Percentiles rank a stretch among this genome's conserved stretches.
phyloP scores from a whole-genome alignment of 352 stramenopile genomes.

The Phytophthora idaei region DNA sequence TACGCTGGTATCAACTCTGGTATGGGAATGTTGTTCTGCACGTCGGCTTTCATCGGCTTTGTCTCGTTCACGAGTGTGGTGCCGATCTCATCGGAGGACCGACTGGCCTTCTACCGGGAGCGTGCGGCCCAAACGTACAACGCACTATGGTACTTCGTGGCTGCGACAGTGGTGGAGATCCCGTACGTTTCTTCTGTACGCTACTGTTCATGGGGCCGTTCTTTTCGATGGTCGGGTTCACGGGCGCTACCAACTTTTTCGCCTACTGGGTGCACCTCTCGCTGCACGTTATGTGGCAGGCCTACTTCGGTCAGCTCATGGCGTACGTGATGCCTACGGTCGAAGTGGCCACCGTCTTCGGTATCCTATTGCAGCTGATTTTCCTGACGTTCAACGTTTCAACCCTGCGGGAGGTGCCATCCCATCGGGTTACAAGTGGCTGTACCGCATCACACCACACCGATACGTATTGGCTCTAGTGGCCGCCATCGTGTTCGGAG shows the following conservation, averaged over 20 bases:
- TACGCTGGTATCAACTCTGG: constrained; percentile 37
- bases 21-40: constrained; percentile 69
- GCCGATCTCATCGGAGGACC: constrained; percentile 68
- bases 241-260: constrained; percentile 18
- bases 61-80: constrained; percentile 71
- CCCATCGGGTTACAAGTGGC: constrained; percentile 21
- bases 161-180: constrained; percentile 23
- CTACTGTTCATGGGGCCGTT: constrained; percentile 24
- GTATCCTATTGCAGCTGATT: constrained; percentile 24
- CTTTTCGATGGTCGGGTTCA: constrained; percentile 32
- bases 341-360: constrained; percentile 52
- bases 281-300: constrained; percentile 27
- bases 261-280: constrained; percentile 24
- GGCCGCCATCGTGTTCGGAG: constrained; percentile 14
- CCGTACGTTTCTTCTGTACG: constrained; percentile 54
- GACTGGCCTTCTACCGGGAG: constrained; percentile 90
- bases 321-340: constrained; percentile 40
- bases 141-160: constrained; percentile 33
- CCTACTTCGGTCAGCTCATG: constrained; percentile 38
- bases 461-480: constrained; percentile 19
- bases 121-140: constrained; percentile 66
- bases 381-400: constrained; percentile 30
- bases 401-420: constrained; percentile 20
- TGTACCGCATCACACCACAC: constrained; percentile 30
- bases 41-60: constrained; percentile 70